Evolutionary conservation across 208 protist genomes (phyloP), one percentile per base, ranked within the genome.

Genomic region (Crithidia bombi): DNA sequence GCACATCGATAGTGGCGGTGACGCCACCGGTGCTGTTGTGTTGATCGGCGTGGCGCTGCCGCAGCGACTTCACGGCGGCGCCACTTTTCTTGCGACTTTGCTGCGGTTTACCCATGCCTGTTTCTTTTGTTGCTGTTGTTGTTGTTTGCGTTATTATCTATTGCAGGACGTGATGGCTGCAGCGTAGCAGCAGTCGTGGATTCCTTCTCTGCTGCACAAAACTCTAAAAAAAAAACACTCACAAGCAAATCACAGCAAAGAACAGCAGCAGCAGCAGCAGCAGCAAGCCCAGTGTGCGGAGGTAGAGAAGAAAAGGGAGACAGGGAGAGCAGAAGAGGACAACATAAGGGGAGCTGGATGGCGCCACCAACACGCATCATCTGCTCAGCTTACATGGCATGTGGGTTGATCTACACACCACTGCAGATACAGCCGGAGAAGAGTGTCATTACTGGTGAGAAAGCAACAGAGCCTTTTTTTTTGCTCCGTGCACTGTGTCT

Each of bases 21-120:
- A n/a, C n/a, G 38, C 39, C 21, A 7, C n/a, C 38, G 5, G 23
- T 21, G 39, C 5, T 44, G 38, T 51, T 51, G 38, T 51, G 2
- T 4, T n/a, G 38, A 2, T 38, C 36, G 4, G 38, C 14, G 17
- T 33, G 57, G 14, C 41, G 57, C 28, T 64, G 57, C 57, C 57
- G 57, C 1, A 64, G 57, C 6, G 57, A 51, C 21, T 64, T 64
- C 26, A 64, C 57, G 9, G 41, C 41, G 14, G 17, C 57, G 17
- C 10, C n/a, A n/a, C n/a, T 14, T 25, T 51, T 64, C 12, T 51
- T 32, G 17, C 30, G 12, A 5, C 38, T 49, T 2, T 43, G 35
- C 3, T 62, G 25, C n/a, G 47, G 38, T 46, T 52, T 63, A 3
- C 44, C 67, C 55, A 51, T 62, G n/a, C 17, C 30, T 47, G 7